A percentile compares a stretch with the other conserved stretches of the same genome.
These are phyloP conservation scores for Boletus rubescentipes DNA, from an alignment of 768 basidiomycete genomes.

Conservation along the genomic window DNA sequence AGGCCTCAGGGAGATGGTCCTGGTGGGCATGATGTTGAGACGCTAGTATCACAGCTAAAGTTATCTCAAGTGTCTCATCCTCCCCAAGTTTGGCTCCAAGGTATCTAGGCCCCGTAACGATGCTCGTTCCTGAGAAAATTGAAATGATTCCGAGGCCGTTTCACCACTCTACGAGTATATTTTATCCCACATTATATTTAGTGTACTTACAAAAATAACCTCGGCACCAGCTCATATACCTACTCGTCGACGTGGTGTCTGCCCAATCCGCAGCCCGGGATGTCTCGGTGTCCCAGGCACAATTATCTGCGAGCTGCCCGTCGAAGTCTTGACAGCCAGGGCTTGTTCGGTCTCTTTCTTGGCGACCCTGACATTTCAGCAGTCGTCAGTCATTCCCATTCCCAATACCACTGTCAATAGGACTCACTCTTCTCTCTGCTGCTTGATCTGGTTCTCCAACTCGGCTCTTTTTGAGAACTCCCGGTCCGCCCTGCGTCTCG, in stretches of 20 bases:
- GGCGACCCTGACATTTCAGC: slow-evolving; percentile 45
- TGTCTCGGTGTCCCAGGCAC: slow-evolving; percentile 81
- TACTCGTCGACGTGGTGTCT: slow-evolving; percentile 72
- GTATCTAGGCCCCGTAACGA: slow-evolving; percentile 12
- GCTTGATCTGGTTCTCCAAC: slow-evolving; percentile 88
- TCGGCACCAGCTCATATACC: slow-evolving; percentile 50
- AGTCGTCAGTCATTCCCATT: slow-evolving; percentile 7
- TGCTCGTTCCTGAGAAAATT: slow-evolving; percentile 10
- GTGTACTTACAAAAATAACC: slow-evolving; percentile 3
- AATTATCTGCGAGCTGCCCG: slow-evolving; percentile 63
- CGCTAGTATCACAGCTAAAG: neutral
- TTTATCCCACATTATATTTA: neutral
- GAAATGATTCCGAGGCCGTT: slow-evolving; percentile 1
- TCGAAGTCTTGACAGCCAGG: slow-evolving; percentile 51
- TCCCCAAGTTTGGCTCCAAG: neutral
- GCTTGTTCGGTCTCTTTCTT: slow-evolving; percentile 63
- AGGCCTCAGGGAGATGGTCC: neutral
- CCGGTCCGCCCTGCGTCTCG: slow-evolving; percentile 72
- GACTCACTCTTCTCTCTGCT: slow-evolving; percentile 65
- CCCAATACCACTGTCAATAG: neutral
- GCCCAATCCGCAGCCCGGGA: slow-evolving; percentile 62
- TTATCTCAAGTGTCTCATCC: slow-evolving; percentile 2
- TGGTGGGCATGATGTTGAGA: slow-evolving; percentile 10
- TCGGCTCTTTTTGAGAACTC: slow-evolving; percentile 93
- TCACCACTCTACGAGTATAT: slow-evolving; percentile 1